Percentiles rank a stretch among this genome's conserved stretches.
phyloP scores from a whole-genome alignment of 306 rosid species.

The Glycyrrhiza uralensis region DNA sequence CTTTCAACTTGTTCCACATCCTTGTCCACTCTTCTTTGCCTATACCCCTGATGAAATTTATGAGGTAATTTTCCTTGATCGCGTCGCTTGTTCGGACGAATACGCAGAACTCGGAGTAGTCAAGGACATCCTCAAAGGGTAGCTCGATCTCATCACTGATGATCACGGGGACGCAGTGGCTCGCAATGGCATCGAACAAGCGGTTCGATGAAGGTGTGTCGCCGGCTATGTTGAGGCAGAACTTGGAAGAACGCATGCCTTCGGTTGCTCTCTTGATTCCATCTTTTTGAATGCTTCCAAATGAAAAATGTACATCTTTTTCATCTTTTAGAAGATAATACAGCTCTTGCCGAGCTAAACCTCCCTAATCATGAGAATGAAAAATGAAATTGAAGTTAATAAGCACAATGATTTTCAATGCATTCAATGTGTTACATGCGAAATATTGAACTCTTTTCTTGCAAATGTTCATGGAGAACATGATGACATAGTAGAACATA shows the following conservation, averaged over 20 bases:
- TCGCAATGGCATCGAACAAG: slow-evolving; percentile 77
- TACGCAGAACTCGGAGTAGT: slow-evolving; percentile 70
- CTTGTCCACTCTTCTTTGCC: slow-evolving; percentile 62
- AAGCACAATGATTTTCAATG: background rate
- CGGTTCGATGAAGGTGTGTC: slow-evolving; percentile 88
- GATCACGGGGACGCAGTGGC: slow-evolving; percentile 78
- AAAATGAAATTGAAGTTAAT: background rate
- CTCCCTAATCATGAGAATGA: slow-evolving; percentile 45
- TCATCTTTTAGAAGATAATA: slow-evolving; percentile 61
- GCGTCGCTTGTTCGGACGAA: slow-evolving; percentile 60
- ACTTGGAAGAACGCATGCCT: slow-evolving; percentile 74
- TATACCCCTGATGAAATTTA: slow-evolving; percentile 49
- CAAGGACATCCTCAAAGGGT: slow-evolving; percentile 71
- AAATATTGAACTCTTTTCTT: background rate
- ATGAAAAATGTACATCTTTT: slow-evolving; percentile 64
- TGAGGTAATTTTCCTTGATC: slow-evolving; percentile 41
- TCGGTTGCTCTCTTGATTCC: slow-evolving; percentile 56
- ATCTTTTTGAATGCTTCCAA: slow-evolving; percentile 60
- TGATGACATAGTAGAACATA: background rate
- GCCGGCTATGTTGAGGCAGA: slow-evolving; percentile 79
- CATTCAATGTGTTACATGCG: background rate
- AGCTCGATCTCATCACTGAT: slow-evolving; percentile 74
- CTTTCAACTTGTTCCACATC: slow-evolving; percentile 70
- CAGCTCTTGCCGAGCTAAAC: slow-evolving; percentile 56
- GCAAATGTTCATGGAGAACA: background rate